These are phyloP conservation scores for Daldinia caldariorum DNA, from an alignment of 495 filamentous ascomycete genomes.

Conservation along the genomic window DNA sequence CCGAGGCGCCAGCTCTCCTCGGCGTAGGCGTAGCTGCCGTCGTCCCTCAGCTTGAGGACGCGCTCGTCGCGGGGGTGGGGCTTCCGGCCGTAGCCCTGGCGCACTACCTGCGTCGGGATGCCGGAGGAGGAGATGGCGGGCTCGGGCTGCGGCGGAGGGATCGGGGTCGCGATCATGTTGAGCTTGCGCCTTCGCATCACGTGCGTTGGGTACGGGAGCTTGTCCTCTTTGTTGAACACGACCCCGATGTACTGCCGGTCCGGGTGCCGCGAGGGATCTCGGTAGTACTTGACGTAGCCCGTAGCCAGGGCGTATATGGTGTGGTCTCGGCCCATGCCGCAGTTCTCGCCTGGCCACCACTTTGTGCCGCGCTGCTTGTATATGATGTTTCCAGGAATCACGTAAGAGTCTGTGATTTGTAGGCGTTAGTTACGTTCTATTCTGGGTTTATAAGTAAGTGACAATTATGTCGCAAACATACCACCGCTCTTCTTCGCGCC, in stretches of 20 bases:
- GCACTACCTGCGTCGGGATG: slow-evolving; percentile 55
- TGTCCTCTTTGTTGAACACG: slow-evolving; percentile 77
- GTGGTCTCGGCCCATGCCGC: slow-evolving; percentile 93
- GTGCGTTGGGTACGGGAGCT: slow-evolving; percentile 77
- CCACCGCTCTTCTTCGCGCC: slow-evolving; percentile 92
- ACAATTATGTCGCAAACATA: slow-evolving; percentile 48
- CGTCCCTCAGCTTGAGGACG: slow-evolving; percentile 64
- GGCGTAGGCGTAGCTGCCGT: slow-evolving; percentile 75
- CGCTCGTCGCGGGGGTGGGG: slow-evolving; percentile 52
- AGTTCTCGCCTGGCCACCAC: slow-evolving; percentile 96
- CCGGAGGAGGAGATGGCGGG: slow-evolving; percentile 53
- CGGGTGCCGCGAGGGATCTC: slow-evolving; percentile 79
- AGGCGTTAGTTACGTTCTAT: slow-evolving; percentile 11
- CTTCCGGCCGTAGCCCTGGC: slow-evolving; percentile 42
- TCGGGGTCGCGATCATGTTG: slow-evolving; percentile 67
- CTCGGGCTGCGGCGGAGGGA: slow-evolving; percentile 34
- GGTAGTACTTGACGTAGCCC: slow-evolving; percentile 96
- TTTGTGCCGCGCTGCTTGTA: slow-evolving; percentile 94
- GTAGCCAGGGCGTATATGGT: slow-evolving; percentile 87
- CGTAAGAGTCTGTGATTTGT: slow-evolving; percentile 74
- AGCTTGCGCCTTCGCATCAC: slow-evolving; percentile 74
- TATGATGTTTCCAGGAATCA: slow-evolving; percentile 95
- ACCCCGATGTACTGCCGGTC: slow-evolving; percentile 93
- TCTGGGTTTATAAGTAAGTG: neutral
- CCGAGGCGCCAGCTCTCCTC: slow-evolving; percentile 90